Evolutionary conservation across 495 filamentous ascomycete species (phyloP).

Genomic region (Evansstolkia leycettana): DNA sequence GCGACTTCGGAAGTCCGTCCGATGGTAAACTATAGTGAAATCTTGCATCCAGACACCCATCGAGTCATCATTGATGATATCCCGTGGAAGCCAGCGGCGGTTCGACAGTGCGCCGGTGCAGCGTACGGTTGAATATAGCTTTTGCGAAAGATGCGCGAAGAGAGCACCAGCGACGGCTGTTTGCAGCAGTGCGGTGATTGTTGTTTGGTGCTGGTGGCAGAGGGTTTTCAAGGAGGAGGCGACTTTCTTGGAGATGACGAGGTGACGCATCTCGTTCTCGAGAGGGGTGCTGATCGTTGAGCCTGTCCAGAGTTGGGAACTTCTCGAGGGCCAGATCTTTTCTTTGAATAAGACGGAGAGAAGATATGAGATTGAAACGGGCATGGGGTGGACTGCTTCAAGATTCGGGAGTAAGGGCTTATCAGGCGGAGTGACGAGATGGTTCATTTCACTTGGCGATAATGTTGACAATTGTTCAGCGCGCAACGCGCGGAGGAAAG

Average conservation of each 20-base stretch:
- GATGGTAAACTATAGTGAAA: slow-evolving; percentile 8
- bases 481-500: slow-evolving; percentile 16
- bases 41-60: slow-evolving; percentile 29
- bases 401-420: slow-evolving; percentile 19
- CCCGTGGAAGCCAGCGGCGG: slow-evolving; percentile 19
- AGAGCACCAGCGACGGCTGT: slow-evolving; percentile 20
- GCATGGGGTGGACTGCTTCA: slow-evolving; percentile 11
- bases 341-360: slow-evolving; percentile 14
- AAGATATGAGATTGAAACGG: slow-evolving; percentile 17
- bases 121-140: not conserved
- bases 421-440: slow-evolving; percentile 13
- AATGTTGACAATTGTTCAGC: slow-evolving; percentile 1
- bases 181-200: slow-evolving; percentile 24
- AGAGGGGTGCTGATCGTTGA: slow-evolving; percentile 9
- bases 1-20: slow-evolving; percentile 2
- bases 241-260: slow-evolving; percentile 10
- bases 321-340: slow-evolving; percentile 11
- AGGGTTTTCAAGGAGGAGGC: slow-evolving; percentile 8
- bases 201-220: slow-evolving; percentile 22
- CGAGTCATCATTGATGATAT: slow-evolving; percentile 17
- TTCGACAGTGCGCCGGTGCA: slow-evolving; percentile 18
- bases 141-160: slow-evolving; percentile 17
- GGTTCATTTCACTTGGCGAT: slow-evolving; percentile 8
- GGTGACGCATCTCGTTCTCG: slow-evolving; percentile 9
- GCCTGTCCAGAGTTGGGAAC: slow-evolving; percentile 15